Conservation (phyloP, 2,329 filamentous ascomycete genomes). For the Aspergillus aculeatus region DNA sequence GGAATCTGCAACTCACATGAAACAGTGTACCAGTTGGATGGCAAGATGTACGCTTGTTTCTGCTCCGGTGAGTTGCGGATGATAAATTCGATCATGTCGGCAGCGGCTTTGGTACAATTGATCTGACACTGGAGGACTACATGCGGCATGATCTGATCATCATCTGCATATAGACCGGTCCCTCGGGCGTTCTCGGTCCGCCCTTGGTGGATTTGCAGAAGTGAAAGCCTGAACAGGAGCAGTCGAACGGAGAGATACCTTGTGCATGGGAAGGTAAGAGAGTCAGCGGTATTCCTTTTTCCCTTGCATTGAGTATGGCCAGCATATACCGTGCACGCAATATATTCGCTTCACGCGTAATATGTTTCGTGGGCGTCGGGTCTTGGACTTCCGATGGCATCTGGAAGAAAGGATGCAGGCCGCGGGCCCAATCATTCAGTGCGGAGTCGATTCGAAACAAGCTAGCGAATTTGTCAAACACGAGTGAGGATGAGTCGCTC, state of each 20-base stretch:
- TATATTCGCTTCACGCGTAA: background rate
- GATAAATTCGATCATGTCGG: background rate
- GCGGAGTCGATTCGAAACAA: background rate
- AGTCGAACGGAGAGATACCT: conserved; percentile 16
- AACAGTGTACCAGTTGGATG: background rate
- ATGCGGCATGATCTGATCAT: background rate
- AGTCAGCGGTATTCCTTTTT: background rate
- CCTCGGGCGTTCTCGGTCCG: background rate
- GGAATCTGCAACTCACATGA: background rate
- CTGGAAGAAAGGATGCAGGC: background rate
- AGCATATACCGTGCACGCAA: background rate
- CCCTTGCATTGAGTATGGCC: background rate
- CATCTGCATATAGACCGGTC: background rate
- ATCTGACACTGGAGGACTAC: background rate
- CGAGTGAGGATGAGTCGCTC: background rate
- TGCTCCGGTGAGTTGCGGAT: background rate
- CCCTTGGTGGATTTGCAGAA: conserved; percentile 10
- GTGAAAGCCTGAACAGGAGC: conserved; percentile 12
- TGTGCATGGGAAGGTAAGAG: background rate
- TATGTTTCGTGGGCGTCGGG: background rate
- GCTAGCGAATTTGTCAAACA: background rate
- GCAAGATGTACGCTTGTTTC: background rate
- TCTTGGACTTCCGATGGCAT: conserved; percentile 1
- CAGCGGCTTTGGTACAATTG: background rate
- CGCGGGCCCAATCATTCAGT: background rate